Conservation (phyloP, 2,329 filamentous ascomycete genomes). For the Pseudogymnoascus sp. region DNA sequence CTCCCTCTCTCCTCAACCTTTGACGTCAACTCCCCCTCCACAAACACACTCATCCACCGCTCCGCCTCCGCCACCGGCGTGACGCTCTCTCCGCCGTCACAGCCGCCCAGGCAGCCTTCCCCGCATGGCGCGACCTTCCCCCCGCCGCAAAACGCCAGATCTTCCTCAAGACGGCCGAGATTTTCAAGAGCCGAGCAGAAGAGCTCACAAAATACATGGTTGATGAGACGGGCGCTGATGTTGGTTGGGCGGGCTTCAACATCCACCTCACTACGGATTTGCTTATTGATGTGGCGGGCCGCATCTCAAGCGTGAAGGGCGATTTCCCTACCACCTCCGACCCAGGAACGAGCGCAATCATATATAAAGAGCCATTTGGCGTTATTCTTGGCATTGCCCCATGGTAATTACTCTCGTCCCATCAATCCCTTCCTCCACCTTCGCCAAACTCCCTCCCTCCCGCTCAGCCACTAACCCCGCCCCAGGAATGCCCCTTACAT, state of each 20-base stretch:
- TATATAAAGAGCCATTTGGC: slow-evolving; percentile 71
- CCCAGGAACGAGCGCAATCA: slow-evolving; percentile 51
- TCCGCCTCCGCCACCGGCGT: slow-evolving; percentile 50
- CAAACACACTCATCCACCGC: slow-evolving; percentile 45
- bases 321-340: slow-evolving; percentile 33
- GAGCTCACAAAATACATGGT: slow-evolving; percentile 57
- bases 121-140: slow-evolving; percentile 59
- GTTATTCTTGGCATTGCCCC: slow-evolving; percentile 74
- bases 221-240: slow-evolving; percentile 40
- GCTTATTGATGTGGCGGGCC: slow-evolving; percentile 38
- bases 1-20: slow-evolving; percentile 43
- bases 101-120: slow-evolving; percentile 60
- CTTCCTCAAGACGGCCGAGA: slow-evolving; percentile 60
- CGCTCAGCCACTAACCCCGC: not conserved
- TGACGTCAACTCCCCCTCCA: slow-evolving; percentile 50
- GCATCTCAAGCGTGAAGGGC: slow-evolving; percentile 32
- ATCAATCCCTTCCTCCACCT: not conserved
- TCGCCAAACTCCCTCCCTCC: not conserved
- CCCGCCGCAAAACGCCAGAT: slow-evolving; percentile 59
- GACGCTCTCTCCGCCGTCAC: slow-evolving; percentile 48
- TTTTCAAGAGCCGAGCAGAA: slow-evolving; percentile 52
- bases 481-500: slow-evolving; percentile 52
- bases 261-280: slow-evolving; percentile 32
- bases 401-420: slow-evolving; percentile 49
- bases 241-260: slow-evolving; percentile 38